A percentile compares a stretch with the other conserved stretches of the same genome.
These are phyloP conservation scores for Volvariella surrecta DNA, from an alignment of 1,284 basidiomycete species.

Conservation along the genomic window DNA sequence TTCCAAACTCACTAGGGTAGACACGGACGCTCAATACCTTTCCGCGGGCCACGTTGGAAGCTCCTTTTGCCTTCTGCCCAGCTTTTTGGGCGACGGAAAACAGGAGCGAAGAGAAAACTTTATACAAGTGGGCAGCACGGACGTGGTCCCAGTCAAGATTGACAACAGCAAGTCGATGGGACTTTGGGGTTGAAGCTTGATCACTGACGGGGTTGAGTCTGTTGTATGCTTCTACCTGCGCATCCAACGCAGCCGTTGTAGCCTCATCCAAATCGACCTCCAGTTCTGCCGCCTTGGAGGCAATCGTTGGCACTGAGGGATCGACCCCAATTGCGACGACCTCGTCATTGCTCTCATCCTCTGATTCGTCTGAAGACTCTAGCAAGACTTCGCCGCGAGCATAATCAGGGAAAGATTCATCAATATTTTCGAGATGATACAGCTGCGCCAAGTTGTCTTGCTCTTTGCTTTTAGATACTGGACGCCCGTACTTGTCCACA, in stretches of 20 bases:
- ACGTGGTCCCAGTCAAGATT: slow-evolving; percentile 99
- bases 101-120: slow-evolving; percentile 87
- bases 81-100: slow-evolving; percentile 38
- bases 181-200: slow-evolving; percentile 31
- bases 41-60: slow-evolving; percentile 37
- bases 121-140: slow-evolving; percentile 85
- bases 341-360: slow-evolving; percentile 41
- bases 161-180: slow-evolving; percentile 81
- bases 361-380: slow-evolving; percentile 78
- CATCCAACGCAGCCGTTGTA: slow-evolving; percentile 62
- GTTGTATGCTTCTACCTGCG: slow-evolving; percentile 61
- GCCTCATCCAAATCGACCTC: slow-evolving; percentile 72
- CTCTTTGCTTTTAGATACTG: slow-evolving; percentile 59
- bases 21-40: slow-evolving; percentile 72
- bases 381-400: slow-evolving; percentile 85
- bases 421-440: slow-evolving; percentile 59
- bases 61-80: slow-evolving; percentile 7
- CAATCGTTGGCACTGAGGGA: slow-evolving; percentile 26
- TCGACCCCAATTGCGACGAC: slow-evolving; percentile 43
- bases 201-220: slow-evolving; percentile 27
- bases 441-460: slow-evolving; percentile 76
- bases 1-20: slow-evolving; percentile 93
- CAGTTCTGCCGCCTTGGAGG: slow-evolving; percentile 28
- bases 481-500: slow-evolving; percentile 91
- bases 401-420: slow-evolving; percentile 52